These are phyloP conservation scores for Elaeis oleifera DNA, from an alignment of 202 grass and related monocot genomes.

Conservation along the genomic window DNA sequence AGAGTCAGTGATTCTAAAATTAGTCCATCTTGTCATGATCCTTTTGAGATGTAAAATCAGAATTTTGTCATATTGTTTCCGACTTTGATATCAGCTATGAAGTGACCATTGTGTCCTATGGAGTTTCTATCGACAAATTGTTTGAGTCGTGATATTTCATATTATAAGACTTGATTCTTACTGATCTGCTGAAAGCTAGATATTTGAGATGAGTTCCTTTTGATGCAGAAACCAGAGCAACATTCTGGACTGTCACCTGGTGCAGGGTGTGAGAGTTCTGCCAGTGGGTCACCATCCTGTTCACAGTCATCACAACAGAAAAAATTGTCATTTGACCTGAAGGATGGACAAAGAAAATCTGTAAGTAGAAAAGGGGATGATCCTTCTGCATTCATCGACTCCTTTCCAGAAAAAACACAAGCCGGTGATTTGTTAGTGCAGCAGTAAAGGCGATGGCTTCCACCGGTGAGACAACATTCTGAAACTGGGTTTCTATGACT, in stretches of 20 bases:
- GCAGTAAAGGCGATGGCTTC: constrained; percentile 43
- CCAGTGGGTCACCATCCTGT: constrained; percentile 62
- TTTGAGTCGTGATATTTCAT: too few relatives aligned
- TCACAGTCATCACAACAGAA: constrained; percentile 71
- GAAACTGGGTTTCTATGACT: too few relatives aligned
- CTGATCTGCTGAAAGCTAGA: too few relatives aligned
- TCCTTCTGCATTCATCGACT: constrained; percentile 29
- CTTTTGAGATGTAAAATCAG: too few relatives aligned
- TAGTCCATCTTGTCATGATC: too few relatives aligned
- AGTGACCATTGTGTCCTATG: too few relatives aligned
- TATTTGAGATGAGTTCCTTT: neutral
- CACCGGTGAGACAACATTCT: constrained; percentile 49
- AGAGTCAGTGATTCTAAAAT: too few relatives aligned
- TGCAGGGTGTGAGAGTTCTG: constrained; percentile 57
- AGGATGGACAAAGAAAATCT: constrained; percentile 85
- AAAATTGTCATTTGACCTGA: constrained; percentile 54
- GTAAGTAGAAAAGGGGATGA: constrained; percentile 69
- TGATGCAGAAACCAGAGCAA: constrained; percentile 72
- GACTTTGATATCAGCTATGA: too few relatives aligned
- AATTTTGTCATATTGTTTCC: too few relatives aligned
- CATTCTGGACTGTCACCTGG: constrained; percentile 43
- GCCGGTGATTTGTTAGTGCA: constrained; percentile 82
- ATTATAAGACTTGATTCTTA: too few relatives aligned
- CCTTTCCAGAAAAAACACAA: constrained; percentile 74
- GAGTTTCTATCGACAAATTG: too few relatives aligned